These are phyloP conservation scores for Thymus mandschuricus DNA, from an alignment of 257 asterid species.

Conservation along the genomic window DNA sequence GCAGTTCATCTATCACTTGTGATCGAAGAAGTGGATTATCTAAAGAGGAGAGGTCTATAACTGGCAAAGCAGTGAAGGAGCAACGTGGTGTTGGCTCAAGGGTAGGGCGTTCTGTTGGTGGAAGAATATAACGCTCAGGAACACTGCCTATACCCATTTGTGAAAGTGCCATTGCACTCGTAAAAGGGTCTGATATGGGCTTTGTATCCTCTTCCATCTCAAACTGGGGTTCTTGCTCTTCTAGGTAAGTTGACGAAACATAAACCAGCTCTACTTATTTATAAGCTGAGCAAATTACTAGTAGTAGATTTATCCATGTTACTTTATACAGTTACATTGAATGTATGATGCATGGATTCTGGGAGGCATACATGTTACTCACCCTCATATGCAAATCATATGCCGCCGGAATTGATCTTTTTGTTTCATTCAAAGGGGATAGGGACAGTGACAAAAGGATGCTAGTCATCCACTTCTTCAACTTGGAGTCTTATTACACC, in stretches of 20 bases:
- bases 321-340: conserved; percentile 27
- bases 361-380: background rate
- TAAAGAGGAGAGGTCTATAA: conserved; percentile 49
- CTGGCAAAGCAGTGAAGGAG: conserved; percentile 38
- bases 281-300: conserved; percentile 23
- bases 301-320: background rate
- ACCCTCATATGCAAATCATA: background rate
- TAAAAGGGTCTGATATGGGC: conserved; percentile 37
- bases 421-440: conserved; percentile 17
- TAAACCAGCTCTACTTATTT: conserved; percentile 18
- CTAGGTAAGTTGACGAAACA: conserved; percentile 25
- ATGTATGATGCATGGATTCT: conserved; percentile 6
- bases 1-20: conserved; percentile 36
- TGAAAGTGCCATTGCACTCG: conserved; percentile 44
- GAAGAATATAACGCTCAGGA: conserved; percentile 49
- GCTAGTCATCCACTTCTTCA: conserved; percentile 24
- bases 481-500: conserved; percentile 19
- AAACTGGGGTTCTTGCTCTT: conserved; percentile 1
- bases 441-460: conserved; percentile 14
- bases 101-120: conserved; percentile 50
- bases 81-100: conserved; percentile 21
- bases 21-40: conserved; percentile 37
- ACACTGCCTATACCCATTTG: conserved; percentile 42
- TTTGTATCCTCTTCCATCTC: conserved; percentile 34
- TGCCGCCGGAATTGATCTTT: conserved; percentile 12